Percentiles rank a stretch among this genome's conserved stretches.
Evolutionary conservation across 306 rosid genomes (phyloP).

Genomic region (Abrus pulchellus): DNA sequence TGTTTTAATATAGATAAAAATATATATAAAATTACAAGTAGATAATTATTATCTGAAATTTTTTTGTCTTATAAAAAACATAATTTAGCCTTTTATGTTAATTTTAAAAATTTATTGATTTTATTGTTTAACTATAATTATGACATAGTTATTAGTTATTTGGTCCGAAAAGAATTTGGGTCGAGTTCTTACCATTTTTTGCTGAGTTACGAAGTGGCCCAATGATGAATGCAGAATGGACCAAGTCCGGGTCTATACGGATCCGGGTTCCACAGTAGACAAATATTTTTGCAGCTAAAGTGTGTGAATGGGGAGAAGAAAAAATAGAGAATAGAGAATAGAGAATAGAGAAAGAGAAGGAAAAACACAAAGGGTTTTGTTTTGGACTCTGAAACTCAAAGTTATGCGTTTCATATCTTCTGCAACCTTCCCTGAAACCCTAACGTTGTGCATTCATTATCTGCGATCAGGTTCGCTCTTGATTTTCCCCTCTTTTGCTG

Average conservation of each 20-base stretch:
- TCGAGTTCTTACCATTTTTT: background rate
- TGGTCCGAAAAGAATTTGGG: too few relatives aligned
- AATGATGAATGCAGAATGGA: background rate
- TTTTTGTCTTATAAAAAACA: too few relatives aligned
- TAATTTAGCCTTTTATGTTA: too few relatives aligned
- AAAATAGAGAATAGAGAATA: background rate
- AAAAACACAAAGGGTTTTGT: conserved; percentile 36
- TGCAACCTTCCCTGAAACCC: conserved; percentile 40
- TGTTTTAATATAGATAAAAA: background rate
- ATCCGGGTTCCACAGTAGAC: conserved; percentile 27
- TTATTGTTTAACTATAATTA: too few relatives aligned
- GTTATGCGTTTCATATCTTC: background rate
- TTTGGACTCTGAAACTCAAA: conserved; percentile 41
- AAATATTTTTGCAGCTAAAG: background rate
- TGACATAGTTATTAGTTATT: too few relatives aligned
- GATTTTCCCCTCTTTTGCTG: background rate
- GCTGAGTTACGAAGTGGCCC: background rate
- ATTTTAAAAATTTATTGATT: too few relatives aligned
- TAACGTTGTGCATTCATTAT: conserved; percentile 36
- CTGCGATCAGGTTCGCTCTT: conserved; percentile 47
- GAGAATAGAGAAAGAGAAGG: background rate
- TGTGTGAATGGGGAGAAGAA: background rate
- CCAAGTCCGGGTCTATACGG: background rate
- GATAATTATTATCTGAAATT: too few relatives aligned
- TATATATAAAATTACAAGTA: background rate